A percentile compares a stretch with the other conserved stretches of the same genome.
Evolutionary conservation across 2,329 filamentous ascomycete genomes (phyloP).

Genomic region (Phoma sp.): DNA sequence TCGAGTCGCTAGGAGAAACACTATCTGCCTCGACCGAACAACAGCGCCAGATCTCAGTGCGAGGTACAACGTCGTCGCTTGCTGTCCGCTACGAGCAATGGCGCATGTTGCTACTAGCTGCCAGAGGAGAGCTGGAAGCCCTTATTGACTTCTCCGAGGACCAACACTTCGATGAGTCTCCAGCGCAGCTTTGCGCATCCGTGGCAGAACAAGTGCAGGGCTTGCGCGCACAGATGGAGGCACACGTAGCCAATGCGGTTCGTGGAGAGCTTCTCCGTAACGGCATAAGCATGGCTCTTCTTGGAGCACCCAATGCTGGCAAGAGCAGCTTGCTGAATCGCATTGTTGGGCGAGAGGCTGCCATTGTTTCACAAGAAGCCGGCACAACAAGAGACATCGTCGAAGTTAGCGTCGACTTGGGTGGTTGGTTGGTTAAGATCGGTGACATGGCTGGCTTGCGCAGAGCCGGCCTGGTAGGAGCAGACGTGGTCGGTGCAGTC

Average conservation of each 20-base stretch:
- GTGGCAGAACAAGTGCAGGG: constrained; percentile 70
- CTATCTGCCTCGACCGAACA: constrained; percentile 81
- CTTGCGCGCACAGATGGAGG: constrained; percentile 68
- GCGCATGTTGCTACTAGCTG: constrained; percentile 78
- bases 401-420: constrained; percentile 87
- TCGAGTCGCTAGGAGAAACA: constrained; percentile 69
- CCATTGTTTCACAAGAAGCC: constrained; percentile 91
- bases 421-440: constrained; percentile 90
- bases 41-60: constrained; percentile 85
- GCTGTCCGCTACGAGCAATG: constrained; percentile 82
- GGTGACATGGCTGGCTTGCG: constrained; percentile 93
- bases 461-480: constrained; percentile 49
- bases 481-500: constrained; percentile 68
- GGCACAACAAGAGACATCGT: constrained; percentile 95
- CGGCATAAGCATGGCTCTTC: constrained; percentile 83
- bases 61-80: constrained; percentile 74
- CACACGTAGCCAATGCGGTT: constrained; percentile 79
- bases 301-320: constrained; percentile 92
- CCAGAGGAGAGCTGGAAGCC: constrained; percentile 90
- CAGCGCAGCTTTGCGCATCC: constrained; percentile 72
- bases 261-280: constrained; percentile 83
- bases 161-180: constrained; percentile 93
- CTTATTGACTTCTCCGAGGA: constrained; percentile 98
- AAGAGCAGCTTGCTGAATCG: constrained; percentile 94
- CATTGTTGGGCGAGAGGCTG: constrained; percentile 89